Base-by-base conservation (phyloP, 2,329 filamentous ascomycete species). In the Sporothrix brasiliensis region DNA sequence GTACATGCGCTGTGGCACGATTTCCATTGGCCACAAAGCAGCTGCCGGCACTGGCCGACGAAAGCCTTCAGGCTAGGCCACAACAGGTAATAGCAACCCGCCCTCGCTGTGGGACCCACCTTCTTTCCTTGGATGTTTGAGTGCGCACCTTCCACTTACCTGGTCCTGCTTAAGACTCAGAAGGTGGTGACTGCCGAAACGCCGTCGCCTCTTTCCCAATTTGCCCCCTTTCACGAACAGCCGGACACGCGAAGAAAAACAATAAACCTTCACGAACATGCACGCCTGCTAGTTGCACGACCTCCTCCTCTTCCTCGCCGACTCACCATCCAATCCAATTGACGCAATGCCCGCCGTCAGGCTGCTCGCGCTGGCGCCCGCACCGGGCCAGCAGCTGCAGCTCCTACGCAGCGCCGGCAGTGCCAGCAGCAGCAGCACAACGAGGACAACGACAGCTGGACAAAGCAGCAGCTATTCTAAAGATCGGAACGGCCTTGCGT, bases 331-430 rank as follows among this genome's bases (percentile, higher is more conserved):
- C 49, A 2, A 44, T 44, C 30, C 13, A 54, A 30, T 11, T 9
- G 44, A 19, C 19, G 34, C 6, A 50, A 73, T 73, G 72, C 71
- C 72, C 41, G 39, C 69, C 2, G 69, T 50, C 24, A 58, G 68
- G 44, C 66, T 71, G 66, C 66, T 72, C n/a, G n/a, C 69, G 66
- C 70, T 70, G 53, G 60, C 66, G 14, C 68, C 70, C 44, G 50
- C 72, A 39, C 58, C 68, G 19, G 61, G 63, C 50, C 67, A 50
- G 47, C 71, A 67, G 41, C 67, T 73, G 34, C 69, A 70, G 58
- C 65, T 72, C n/a, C 53, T 72, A 56, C 72, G 72, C 50, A 70
- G 58, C 24, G 71, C 70, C 19, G 58, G 70, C 50, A 66, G 67
- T 30, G 61, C 41, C 41, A 34, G 69, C 66, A 39, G 47, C 67